A percentile compares a stretch with the other conserved stretches of the same genome.
Evolutionary conservation across 2,329 filamentous ascomycete genomes (phyloP).

Genomic region (Phaeophleospora eucalypticola): DNA sequence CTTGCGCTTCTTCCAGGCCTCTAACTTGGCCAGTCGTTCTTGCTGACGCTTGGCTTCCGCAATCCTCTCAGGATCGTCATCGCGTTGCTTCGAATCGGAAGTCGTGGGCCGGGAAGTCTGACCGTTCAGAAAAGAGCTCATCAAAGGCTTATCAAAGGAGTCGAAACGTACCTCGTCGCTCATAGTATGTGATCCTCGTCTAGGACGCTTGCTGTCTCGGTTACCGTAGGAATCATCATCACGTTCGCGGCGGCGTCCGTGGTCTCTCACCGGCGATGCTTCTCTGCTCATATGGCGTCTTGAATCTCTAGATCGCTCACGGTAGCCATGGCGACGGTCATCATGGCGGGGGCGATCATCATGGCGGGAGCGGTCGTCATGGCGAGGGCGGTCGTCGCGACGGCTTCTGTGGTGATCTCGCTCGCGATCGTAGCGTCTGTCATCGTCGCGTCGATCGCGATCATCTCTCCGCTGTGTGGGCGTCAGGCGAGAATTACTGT

Average conservation of each 20-base stretch:
- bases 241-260: slow-evolving; percentile 55
- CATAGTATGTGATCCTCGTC: slow-evolving; percentile 11
- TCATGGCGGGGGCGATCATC: slow-evolving; percentile 15
- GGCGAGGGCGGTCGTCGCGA: slow-evolving; percentile 18
- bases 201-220: slow-evolving; percentile 49
- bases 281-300: slow-evolving; percentile 41
- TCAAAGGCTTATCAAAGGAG: too few relatives aligned
- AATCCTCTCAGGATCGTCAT: slow-evolving; percentile 11
- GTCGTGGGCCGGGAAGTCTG: slow-evolving; percentile 19
- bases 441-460: slow-evolving; percentile 8
- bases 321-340: slow-evolving; percentile 19
- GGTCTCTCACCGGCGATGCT: slow-evolving; percentile 23
- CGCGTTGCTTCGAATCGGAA: slow-evolving; percentile 6
- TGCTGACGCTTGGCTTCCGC: slow-evolving; percentile 52
- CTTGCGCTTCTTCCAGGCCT: slow-evolving; percentile 78
- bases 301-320: slow-evolving; percentile 22
- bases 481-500: neutral
- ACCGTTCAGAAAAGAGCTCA: slow-evolving; percentile 12
- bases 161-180: slow-evolving; percentile 14
- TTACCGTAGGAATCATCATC: slow-evolving; percentile 37
- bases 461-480: slow-evolving; percentile 8
- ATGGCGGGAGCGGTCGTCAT: slow-evolving; percentile 21
- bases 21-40: slow-evolving; percentile 73
- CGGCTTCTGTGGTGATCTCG: slow-evolving; percentile 3
- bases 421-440: slow-evolving; percentile 10